Conservation (phyloP, 768 basidiomycete species). For the Kwoniella newhampshirensis region DNA sequence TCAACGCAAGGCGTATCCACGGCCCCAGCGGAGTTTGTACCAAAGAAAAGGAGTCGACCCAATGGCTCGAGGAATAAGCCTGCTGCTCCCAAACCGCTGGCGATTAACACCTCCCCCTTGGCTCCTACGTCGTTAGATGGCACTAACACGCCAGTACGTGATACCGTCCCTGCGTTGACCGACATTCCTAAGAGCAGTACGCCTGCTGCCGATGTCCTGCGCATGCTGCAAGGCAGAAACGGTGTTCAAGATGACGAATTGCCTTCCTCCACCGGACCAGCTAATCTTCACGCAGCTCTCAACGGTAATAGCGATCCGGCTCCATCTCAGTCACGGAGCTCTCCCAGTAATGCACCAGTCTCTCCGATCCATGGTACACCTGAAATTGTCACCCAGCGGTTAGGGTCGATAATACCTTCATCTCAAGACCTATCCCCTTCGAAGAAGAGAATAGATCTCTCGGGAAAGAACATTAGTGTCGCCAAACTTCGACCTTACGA, state of each 20-base stretch:
- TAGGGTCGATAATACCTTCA: no score
- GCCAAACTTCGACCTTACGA: slow-evolving; percentile 1
- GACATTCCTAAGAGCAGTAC: background rate
- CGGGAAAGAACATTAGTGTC: background rate
- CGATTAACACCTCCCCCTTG: background rate
- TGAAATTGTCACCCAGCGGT: background rate
- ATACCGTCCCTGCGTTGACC: no score
- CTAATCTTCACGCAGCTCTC: no score
- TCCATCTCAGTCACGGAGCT: no score
- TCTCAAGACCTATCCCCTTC: slow-evolving; percentile 7
- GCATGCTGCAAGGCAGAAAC: background rate
- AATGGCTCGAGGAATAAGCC: slow-evolving; percentile 11
- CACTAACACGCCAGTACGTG: no score
- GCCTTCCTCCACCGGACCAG: no score
- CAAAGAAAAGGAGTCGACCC: slow-evolving; percentile 5
- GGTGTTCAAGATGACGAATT: background rate
- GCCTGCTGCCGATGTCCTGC: slow-evolving; percentile 12
- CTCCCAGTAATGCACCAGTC: no score
- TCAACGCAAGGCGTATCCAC: background rate
- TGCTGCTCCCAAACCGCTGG: background rate
- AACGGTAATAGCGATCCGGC: no score
- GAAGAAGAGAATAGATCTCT: slow-evolving; percentile 15
- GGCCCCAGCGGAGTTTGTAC: background rate
- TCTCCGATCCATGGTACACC: background rate
- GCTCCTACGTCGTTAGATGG: no score